Percentiles rank a stretch among this genome's conserved stretches.
Conservation (phyloP, 768 basidiomycete species). For the Boletus subcaerulescens region DNA sequence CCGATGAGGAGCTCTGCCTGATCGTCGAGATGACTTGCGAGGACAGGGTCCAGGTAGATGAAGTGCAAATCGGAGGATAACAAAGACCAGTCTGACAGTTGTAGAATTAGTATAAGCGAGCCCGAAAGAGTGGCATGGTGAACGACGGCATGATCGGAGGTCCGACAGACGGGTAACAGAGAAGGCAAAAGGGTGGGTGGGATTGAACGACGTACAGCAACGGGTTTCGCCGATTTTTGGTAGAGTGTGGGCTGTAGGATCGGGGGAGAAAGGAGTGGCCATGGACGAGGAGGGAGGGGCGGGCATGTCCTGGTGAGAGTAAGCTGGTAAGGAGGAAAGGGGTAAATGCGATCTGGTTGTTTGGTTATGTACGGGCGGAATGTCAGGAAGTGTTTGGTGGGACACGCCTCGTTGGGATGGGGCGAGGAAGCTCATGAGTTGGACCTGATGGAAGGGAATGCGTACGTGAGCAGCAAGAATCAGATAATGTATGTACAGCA, state of each 20-base stretch:
- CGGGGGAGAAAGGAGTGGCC: slow-evolving; percentile 29
- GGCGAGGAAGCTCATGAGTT: slow-evolving; percentile 35
- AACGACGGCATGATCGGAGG: slow-evolving; percentile 24
- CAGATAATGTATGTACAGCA: slow-evolving; percentile 16
- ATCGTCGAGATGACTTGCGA: slow-evolving; percentile 65
- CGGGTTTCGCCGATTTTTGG: slow-evolving; percentile 70
- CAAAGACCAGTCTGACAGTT: slow-evolving; percentile 69
- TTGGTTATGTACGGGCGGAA: slow-evolving; percentile 33
- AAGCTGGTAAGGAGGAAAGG: slow-evolving; percentile 37
- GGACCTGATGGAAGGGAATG: slow-evolving; percentile 20
- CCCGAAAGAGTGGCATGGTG: slow-evolving; percentile 14
- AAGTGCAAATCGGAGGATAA: slow-evolving; percentile 73
- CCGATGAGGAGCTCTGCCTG: slow-evolving; percentile 70
- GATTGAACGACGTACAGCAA: slow-evolving; percentile 57
- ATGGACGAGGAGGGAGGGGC: slow-evolving; percentile 27
- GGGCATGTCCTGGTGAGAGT: slow-evolving; percentile 33
- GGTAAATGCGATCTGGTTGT: slow-evolving; percentile 34
- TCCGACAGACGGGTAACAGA: slow-evolving; percentile 10
- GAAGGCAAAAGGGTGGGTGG: background rate
- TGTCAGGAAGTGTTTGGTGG: slow-evolving; percentile 26
- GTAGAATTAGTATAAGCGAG: slow-evolving; percentile 17
- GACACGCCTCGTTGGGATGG: slow-evolving; percentile 33
- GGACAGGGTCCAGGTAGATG: slow-evolving; percentile 81
- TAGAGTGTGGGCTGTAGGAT: slow-evolving; percentile 36
- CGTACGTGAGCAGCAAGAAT: slow-evolving; percentile 21